These are phyloP conservation scores for Paradendryphiella salina DNA, from an alignment of 2,329 filamentous ascomycete species.

Conservation along the genomic window DNA sequence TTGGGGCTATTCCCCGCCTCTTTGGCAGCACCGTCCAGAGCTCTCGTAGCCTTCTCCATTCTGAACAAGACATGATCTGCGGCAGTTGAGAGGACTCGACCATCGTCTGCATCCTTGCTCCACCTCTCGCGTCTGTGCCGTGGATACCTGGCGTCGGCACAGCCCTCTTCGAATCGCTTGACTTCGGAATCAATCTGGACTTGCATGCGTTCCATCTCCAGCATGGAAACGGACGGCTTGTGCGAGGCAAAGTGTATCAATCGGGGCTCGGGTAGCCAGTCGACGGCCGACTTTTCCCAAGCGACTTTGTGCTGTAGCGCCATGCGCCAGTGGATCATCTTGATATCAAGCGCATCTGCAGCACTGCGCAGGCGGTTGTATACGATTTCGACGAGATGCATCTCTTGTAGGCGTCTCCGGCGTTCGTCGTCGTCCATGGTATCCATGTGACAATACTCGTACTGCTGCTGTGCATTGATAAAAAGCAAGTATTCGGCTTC, in stretches of 20 bases:
- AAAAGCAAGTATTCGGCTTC: constrained; percentile 29
- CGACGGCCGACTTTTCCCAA: constrained; percentile 4
- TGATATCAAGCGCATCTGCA: constrained; percentile 22
- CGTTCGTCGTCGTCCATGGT: constrained; percentile 22
- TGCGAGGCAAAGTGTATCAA: constrained; percentile 12
- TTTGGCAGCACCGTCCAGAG: not conserved
- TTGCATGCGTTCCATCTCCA: constrained; percentile 25
- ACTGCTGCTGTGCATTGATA: constrained; percentile 24
- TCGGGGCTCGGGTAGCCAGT: constrained; percentile 20
- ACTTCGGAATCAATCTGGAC: constrained; percentile 22
- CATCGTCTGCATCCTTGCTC: constrained; percentile 30
- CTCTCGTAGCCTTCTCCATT: constrained; percentile 7
- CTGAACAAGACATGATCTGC: constrained; percentile 21
- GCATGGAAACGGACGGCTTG: constrained; percentile 23
- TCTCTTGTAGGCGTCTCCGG: constrained; percentile 20
- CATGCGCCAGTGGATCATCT: constrained; percentile 20
- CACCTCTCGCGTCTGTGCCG: constrained; percentile 21
- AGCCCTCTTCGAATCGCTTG: constrained; percentile 22
- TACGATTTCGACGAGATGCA: constrained; percentile 26
- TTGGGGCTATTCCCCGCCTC: not conserved
- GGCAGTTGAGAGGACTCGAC: constrained; percentile 23
- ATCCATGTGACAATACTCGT: constrained; percentile 25
- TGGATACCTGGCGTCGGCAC: constrained; percentile 4
- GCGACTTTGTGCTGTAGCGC: constrained; percentile 27
- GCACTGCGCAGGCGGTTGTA: constrained; percentile 23